Evolutionary conservation across 1,284 basidiomycete species (phyloP).

Genomic region (Ganoderma lingzhi): DNA sequence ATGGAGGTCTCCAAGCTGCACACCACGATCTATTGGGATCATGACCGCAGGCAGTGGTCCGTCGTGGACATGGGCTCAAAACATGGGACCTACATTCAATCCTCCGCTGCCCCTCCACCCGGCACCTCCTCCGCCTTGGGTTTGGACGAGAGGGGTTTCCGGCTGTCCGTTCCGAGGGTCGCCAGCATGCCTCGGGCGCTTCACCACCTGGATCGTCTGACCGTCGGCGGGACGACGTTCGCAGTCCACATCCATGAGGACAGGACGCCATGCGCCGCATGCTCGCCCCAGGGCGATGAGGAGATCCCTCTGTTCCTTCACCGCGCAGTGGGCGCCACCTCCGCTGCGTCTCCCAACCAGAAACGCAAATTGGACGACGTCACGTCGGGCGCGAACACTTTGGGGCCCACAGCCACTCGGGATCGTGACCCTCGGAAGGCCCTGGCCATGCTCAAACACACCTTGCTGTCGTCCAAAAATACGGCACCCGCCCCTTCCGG

Average conservation of each 20-base stretch:
- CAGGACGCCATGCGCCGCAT: conserved; percentile 66
- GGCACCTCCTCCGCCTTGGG: conserved; percentile 11
- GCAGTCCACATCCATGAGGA: conserved; percentile 71
- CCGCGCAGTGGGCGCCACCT: conserved; percentile 39
- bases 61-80: conserved; percentile 85
- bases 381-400: background rate
- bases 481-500: conserved; percentile 21
- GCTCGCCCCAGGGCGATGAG: conserved; percentile 55
- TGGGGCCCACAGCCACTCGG: conserved; percentile 13
- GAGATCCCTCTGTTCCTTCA: conserved; percentile 68
- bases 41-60: conserved; percentile 62
- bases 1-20: conserved; percentile 84
- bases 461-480: conserved; percentile 58
- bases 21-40: conserved; percentile 77
- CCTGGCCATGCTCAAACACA: conserved; percentile 67
- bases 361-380: conserved; percentile 46
- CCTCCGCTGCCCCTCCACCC: conserved; percentile 18
- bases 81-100: conserved; percentile 74
- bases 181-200: conserved; percentile 73
- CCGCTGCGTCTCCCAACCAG: conserved; percentile 27
- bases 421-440: conserved; percentile 63
- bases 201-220: conserved; percentile 68
- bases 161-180: conserved; percentile 68
- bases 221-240: conserved; percentile 75
- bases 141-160: conserved; percentile 43